phyloP scores from a whole-genome alignment of 768 basidiomycete genomes.

The Leucocoprinus birnbaumii region DNA sequence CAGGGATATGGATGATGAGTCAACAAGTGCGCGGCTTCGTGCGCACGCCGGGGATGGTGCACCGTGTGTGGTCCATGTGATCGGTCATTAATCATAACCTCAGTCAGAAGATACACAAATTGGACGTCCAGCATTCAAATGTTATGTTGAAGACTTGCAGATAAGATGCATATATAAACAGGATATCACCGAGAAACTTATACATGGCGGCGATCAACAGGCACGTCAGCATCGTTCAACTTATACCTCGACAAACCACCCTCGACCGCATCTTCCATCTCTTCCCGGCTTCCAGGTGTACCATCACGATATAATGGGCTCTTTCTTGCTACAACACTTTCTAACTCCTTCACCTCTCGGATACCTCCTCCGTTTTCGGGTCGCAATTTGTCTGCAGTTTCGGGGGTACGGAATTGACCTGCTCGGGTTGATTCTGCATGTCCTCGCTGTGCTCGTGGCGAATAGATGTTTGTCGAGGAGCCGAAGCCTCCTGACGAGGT shows the following conservation, averaged over 20 bases:
- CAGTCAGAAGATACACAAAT: no score
- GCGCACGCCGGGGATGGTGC: no score
- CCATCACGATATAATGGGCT: conserved; percentile 1
- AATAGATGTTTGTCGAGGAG: conserved; percentile 1
- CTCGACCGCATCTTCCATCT: conserved; percentile 1
- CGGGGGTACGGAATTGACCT: not conserved
- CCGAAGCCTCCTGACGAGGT: conserved; percentile 4
- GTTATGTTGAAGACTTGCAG: no score
- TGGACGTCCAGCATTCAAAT: no score
- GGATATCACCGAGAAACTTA: no score
- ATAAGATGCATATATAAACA: no score
- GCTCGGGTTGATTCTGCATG: not conserved
- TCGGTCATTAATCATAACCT: no score
- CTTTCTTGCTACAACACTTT: not conserved
- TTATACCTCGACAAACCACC: conserved; percentile 1
- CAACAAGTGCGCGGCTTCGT: no score
- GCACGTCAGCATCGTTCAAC: not conserved
- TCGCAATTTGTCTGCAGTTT: not conserved
- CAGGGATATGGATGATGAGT: no score
- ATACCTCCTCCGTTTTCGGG: not conserved
- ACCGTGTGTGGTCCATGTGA: no score
- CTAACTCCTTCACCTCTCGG: not conserved
- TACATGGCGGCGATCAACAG: not conserved
- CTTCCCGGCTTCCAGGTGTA: not conserved
- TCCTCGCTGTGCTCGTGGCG: not conserved